phyloP scores from a whole-genome alignment of 495 filamentous ascomycete species.

The Parmelia sp. region DNA sequence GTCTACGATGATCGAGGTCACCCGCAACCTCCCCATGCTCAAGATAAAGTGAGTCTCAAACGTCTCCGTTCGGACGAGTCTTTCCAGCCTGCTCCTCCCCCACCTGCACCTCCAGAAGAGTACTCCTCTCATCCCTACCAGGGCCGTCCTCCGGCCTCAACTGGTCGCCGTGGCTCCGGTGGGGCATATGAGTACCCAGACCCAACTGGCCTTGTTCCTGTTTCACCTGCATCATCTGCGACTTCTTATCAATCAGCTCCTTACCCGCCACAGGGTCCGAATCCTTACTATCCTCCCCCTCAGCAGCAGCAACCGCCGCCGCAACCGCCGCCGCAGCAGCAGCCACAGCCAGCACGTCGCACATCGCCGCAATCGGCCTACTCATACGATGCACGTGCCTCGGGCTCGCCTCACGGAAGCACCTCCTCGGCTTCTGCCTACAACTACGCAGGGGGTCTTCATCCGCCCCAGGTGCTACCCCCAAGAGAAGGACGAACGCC shows the following conservation, averaged over 20 bases:
- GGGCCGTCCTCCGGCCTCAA: constrained; percentile 33
- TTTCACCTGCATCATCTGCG: constrained; percentile 44
- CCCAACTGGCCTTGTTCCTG: constrained; percentile 48
- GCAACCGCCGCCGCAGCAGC: constrained; percentile 16
- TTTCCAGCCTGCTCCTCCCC: constrained; percentile 28
- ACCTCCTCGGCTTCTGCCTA: constrained; percentile 41
- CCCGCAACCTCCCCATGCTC: constrained; percentile 28
- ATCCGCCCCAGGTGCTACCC: constrained; percentile 31
- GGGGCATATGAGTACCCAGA: constrained; percentile 50
- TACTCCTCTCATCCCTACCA: constrained; percentile 31
- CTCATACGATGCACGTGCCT: constrained; percentile 44
- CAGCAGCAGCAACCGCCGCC: constrained; percentile 21
- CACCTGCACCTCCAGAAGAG: constrained; percentile 25
- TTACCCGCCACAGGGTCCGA: constrained; percentile 39
- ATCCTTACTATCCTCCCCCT: constrained; percentile 36
- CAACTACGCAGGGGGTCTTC: constrained; percentile 30
- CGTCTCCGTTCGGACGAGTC: constrained; percentile 29
- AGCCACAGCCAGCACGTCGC: constrained; percentile 41
- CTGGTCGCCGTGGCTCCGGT: constrained; percentile 42
- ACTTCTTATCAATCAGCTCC: constrained; percentile 42
- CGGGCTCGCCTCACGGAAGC: constrained; percentile 46
- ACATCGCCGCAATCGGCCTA: constrained; percentile 45
- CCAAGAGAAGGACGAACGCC: constrained; percentile 34
- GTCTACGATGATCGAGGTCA: constrained; percentile 32
- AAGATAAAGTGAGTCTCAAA: constrained; percentile 46